Evolutionary conservation across 257 asterid genomes (phyloP).

Genomic region (Solanum virginianum): DNA sequence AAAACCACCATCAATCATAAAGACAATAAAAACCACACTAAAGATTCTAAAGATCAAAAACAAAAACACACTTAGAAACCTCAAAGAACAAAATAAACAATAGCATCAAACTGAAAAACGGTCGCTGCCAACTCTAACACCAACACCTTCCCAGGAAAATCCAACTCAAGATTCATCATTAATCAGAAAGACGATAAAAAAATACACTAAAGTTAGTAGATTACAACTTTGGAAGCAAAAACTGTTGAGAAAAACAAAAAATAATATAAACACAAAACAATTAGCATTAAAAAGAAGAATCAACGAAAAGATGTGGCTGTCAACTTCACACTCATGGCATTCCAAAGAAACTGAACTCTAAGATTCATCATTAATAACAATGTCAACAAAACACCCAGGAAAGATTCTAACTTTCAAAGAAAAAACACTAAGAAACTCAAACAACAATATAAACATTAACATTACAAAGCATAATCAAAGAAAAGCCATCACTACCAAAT

Average conservation of each 20-base stretch:
- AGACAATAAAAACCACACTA: background rate
- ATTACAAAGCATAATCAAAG: background rate
- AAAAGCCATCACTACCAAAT: conserved; percentile 16
- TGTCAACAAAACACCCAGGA: background rate
- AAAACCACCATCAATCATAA: background rate
- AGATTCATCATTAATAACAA: background rate
- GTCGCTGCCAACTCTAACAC: conserved; percentile 44
- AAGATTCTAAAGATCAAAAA: background rate
- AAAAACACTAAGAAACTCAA: background rate
- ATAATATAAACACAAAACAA: background rate
- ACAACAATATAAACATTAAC: background rate
- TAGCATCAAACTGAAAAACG: background rate
- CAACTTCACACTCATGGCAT: conserved; percentile 57
- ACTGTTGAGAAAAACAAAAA: background rate
- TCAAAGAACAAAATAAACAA: background rate
- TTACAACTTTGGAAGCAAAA: background rate
- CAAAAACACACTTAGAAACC: background rate
- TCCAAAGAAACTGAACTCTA: conserved; percentile 40
- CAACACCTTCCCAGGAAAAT: conserved; percentile 58
- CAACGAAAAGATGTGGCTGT: conserved; percentile 9
- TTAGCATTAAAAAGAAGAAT: background rate
- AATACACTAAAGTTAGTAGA: background rate
- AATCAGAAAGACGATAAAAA: background rate
- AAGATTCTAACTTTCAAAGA: background rate
- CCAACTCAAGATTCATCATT: no score